Conservation (phyloP, 164 flowering plant genomes). For the Liriodendron chinense region DNA sequence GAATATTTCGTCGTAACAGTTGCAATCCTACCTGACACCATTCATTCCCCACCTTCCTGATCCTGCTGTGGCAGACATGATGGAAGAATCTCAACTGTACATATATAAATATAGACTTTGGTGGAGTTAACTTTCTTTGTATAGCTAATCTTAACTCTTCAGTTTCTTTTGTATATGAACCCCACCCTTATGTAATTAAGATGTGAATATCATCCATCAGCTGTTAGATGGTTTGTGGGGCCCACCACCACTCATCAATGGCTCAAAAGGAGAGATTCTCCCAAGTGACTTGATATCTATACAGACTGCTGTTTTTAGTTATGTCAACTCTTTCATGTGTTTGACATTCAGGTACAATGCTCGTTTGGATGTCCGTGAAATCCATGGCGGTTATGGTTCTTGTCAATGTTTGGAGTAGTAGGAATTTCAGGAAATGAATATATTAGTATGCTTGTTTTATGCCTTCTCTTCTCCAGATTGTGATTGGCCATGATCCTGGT, state of each 20-base stretch:
- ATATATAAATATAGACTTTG: slow-evolving; percentile 7
- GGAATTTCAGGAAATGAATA: too few relatives aligned
- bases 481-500: too few relatives aligned
- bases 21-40: slow-evolving; percentile 89
- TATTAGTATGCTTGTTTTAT: too few relatives aligned
- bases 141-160: slow-evolving; percentile 6
- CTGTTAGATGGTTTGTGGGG: background rate
- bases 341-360: too few relatives aligned
- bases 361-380: too few relatives aligned
- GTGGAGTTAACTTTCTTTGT: slow-evolving; percentile 1
- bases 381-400: too few relatives aligned
- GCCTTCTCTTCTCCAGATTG: too few relatives aligned
- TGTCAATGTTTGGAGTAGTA: too few relatives aligned
- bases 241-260: background rate
- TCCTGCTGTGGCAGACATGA: slow-evolving; percentile 13
- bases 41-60: slow-evolving; percentile 55
- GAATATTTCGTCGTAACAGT: slow-evolving; percentile 91
- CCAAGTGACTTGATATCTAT: too few relatives aligned
- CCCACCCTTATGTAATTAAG: background rate
- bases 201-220: slow-evolving; percentile 5
- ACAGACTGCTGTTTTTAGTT: too few relatives aligned
- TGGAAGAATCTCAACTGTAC: slow-evolving; percentile 10
- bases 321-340: too few relatives aligned
- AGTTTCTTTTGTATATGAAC: slow-evolving; percentile 3
- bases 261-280: background rate